phyloP scores from a whole-genome alignment of 495 filamentous ascomycete species.

The Bacidia gigantensis region DNA sequence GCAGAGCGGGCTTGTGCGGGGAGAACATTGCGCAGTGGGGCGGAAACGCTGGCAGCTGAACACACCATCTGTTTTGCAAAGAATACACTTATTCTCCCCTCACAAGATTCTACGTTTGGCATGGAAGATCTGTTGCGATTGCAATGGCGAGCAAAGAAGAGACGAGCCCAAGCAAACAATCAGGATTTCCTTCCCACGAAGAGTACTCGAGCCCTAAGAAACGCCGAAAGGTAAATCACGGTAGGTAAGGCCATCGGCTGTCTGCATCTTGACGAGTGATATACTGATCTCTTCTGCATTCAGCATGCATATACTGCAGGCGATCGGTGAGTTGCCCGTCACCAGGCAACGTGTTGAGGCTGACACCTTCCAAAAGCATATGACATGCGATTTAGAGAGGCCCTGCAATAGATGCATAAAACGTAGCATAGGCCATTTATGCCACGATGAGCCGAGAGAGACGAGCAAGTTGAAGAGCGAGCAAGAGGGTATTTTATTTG shows the following conservation, averaged over 20 bases:
- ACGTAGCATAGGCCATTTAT: constrained; percentile 95
- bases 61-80: no score
- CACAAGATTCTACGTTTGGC: background rate
- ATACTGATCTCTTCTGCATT: constrained; percentile 19
- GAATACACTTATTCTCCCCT: no score
- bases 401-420: constrained; percentile 97
- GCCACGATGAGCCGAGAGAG: constrained; percentile 93
- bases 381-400: constrained; percentile 98
- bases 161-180: constrained; percentile 8
- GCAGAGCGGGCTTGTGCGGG: no score
- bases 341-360: background rate
- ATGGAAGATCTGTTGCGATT: background rate
- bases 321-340: constrained; percentile 66
- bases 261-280: constrained; percentile 10
- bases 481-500: constrained; percentile 43
- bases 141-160: constrained; percentile 15
- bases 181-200: constrained; percentile 8
- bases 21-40: no score
- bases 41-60: no score
- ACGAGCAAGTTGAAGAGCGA: constrained; percentile 61
- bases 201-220: constrained; percentile 64
- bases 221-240: constrained; percentile 98
- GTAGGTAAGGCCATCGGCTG: constrained; percentile 37
- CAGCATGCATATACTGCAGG: constrained; percentile 98
- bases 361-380: constrained; percentile 52